Evolutionary conservation across 371 early-diverging fungal genomes (phyloP), one percentile per base, ranked within the genome.

Genomic region (Synchytrium microbalum): DNA sequence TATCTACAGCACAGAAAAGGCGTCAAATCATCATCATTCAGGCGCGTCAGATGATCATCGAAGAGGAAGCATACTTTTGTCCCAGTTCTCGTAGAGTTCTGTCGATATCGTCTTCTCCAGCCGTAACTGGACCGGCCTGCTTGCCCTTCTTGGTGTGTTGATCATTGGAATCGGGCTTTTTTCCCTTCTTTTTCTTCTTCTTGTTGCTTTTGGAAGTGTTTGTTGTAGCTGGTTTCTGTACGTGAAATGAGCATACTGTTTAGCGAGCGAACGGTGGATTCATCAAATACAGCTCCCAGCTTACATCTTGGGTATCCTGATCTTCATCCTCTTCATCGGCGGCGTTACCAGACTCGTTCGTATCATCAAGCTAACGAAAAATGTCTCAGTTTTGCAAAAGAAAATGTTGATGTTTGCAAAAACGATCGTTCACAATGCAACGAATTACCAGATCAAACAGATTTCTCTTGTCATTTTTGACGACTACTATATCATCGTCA

Each of bases 361-460:
- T 62, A 19, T 46, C 63, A 29, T 62, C 62, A 54, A 68, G 62
- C 63, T 70, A 62, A 58, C 14, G 8, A 23, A 30, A 16, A 28
- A 28, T 13, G 2, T 26, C 31, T 5, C 27, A 53, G 54, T 38
- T 32, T 28, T 8, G 53, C 29, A 3, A 13, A n/a, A 29, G 19
- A 38, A 5, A 38, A 19, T 10, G 5, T 19, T 38, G 46, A 19
- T 5, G 46, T 38, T 38, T n/a, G n/a, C n/a, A 19, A 38, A 10
- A 26, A 62, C 64, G 13, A 60, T 27, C 25, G n/a, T 29, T 3
- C 53, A 52, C 2, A 32, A 27, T 28, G 29, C 8, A 16, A 38
- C 58, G 53, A 51, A 65, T 63, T 75, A 84, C 87, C 77, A 89
- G 72, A 58, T 83, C 88, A 79, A 89, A 89, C 67, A 84, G 67